Conservation (phyloP, 2,329 filamentous ascomycete genomes). For the Colletotrichum sp. region DNA sequence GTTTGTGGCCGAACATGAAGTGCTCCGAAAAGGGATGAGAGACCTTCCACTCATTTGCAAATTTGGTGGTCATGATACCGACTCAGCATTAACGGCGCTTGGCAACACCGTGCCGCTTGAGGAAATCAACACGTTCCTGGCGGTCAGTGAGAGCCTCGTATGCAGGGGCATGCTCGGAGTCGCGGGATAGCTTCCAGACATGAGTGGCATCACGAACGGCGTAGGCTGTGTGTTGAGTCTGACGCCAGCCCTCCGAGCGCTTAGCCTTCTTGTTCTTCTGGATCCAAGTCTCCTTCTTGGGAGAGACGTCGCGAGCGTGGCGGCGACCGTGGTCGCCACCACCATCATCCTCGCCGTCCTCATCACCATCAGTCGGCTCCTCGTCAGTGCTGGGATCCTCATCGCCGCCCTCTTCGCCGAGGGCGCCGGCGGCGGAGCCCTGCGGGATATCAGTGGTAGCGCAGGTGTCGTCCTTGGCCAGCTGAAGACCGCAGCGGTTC, state of each 20-base stretch:
- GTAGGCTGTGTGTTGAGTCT: not conserved
- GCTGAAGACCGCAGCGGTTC: not conserved
- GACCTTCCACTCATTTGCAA: not conserved
- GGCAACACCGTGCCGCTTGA: not conserved
- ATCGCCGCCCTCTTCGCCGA: not conserved
- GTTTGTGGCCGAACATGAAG: not conserved
- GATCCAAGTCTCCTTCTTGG: not conserved
- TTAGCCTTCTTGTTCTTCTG: not conserved
- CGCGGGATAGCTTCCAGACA: not conserved
- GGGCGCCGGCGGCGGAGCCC: not conserved
- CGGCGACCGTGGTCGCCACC: not conserved
- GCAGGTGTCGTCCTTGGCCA: not conserved
- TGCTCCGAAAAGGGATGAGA: fast-evolving
- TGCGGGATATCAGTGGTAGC: not conserved
- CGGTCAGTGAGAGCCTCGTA: not conserved
- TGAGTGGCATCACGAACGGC: not conserved
- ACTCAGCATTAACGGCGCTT: not conserved
- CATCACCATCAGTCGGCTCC: not conserved
- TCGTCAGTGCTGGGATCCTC: not conserved
- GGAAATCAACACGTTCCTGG: not conserved
- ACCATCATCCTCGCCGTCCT: not conserved
- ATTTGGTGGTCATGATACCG: not conserved
- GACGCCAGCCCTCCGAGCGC: not conserved
- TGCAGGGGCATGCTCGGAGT: not conserved
- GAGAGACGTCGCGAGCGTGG: not conserved